Evolutionary conservation across 768 basidiomycete genomes (phyloP).

Genomic region (Leccinum ochraceum): DNA sequence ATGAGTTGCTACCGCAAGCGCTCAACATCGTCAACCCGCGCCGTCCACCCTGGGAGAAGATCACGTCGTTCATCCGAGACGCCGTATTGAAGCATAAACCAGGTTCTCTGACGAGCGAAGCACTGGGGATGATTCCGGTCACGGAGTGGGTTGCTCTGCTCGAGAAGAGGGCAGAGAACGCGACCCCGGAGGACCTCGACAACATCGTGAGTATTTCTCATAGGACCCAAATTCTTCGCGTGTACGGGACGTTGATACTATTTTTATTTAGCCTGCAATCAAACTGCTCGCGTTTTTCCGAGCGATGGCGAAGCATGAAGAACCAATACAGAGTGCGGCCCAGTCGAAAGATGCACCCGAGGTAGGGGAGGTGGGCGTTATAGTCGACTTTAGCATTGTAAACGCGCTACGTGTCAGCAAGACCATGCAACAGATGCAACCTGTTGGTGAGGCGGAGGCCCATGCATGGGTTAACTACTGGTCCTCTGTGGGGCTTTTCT

Average conservation of each 20-base stretch:
- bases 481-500: constrained; percentile 17
- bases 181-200: constrained; percentile 7
- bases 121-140: constrained; percentile 27
- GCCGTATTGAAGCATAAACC: constrained; percentile 18
- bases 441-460: constrained; percentile 16
- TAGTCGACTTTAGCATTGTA: constrained; percentile 8
- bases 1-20: constrained; percentile 17
- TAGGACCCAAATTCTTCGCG: too few relatives aligned
- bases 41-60: constrained; percentile 31
- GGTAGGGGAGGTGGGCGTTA: constrained; percentile 6
- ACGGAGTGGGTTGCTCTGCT: constrained; percentile 33
- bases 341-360: background rate
- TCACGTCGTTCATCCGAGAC: constrained; percentile 28
- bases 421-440: constrained; percentile 14
- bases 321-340: background rate
- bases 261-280: constrained; percentile 31
- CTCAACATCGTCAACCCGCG: constrained; percentile 42
- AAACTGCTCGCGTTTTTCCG: constrained; percentile 35
- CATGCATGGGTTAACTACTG: constrained; percentile 21
- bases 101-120: background rate
- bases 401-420: constrained; percentile 15
- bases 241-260: background rate
- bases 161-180: constrained; percentile 25
- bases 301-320: constrained; percentile 9
- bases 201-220: constrained; percentile 4